Evolutionary conservation across 2,329 filamentous ascomycete genomes (phyloP).

Genomic region (Coniella vitis): DNA sequence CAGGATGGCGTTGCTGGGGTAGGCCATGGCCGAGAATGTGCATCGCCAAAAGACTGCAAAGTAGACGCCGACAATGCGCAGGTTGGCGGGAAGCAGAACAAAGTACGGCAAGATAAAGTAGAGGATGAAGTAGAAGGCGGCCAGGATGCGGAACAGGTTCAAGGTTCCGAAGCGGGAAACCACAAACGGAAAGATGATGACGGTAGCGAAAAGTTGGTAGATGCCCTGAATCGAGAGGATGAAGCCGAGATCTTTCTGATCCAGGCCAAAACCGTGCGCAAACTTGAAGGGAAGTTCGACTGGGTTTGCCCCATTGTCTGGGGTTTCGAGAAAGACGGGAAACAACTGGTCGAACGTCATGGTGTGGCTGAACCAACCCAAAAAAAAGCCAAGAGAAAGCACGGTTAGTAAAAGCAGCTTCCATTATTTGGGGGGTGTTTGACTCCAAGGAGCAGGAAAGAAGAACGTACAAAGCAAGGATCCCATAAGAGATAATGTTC

Average conservation of each 20-base stretch:
- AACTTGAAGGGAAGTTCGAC: conserved; percentile 77
- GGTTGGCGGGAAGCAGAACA: conserved; percentile 66
- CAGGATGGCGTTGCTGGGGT: conserved; percentile 84
- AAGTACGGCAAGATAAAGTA: conserved; percentile 88
- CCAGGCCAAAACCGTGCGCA: conserved; percentile 74
- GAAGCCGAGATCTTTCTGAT: conserved; percentile 76
- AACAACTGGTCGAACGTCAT: conserved; percentile 95
- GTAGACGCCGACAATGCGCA: conserved; percentile 71
- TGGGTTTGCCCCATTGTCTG: conserved; percentile 41
- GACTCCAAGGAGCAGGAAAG: background rate
- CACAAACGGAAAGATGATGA: conserved; percentile 75
- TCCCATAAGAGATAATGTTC: conserved; percentile 84
- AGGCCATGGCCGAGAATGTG: conserved; percentile 83
- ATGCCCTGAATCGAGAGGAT: conserved; percentile 84
- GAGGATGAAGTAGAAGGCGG: conserved; percentile 76
- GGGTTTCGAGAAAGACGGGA: conserved; percentile 74
- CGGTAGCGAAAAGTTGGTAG: conserved; percentile 82
- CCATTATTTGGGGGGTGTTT: background rate
- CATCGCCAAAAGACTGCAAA: conserved; percentile 82
- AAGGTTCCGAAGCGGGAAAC: conserved; percentile 71
- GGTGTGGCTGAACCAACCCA: conserved; percentile 76
- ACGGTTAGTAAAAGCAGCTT: conserved; percentile 19
- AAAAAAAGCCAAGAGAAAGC: conserved; percentile 12
- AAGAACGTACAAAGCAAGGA: conserved; percentile 80
- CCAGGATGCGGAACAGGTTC: conserved; percentile 72